Conservation (phyloP, 75 land plant species). For the Ceratopteris richardii region DNA sequence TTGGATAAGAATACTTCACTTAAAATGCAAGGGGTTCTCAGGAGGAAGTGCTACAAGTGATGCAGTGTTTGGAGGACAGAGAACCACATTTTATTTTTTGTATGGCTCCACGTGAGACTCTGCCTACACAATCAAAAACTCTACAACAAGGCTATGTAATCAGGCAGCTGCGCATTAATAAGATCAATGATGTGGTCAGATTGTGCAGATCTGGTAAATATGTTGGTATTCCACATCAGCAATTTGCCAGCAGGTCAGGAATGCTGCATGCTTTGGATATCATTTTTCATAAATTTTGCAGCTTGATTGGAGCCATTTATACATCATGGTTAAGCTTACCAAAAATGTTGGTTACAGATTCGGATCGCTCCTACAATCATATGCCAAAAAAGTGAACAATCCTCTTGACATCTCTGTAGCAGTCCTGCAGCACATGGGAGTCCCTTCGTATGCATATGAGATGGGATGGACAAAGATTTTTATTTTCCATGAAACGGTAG, state of each 20-base stretch:
- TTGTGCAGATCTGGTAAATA: conserved; percentile 82
- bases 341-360: conserved; percentile 34
- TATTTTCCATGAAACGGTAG: conserved; percentile 88
- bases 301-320: too few relatives aligned
- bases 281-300: too few relatives aligned
- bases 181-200: conserved; percentile 20
- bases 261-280: not conserved
- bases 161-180: not conserved
- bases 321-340: too few relatives aligned
- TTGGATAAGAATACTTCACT: not conserved
- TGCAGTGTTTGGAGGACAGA: not conserved
- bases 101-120: conserved; percentile 66
- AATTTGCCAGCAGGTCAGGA: conserved; percentile 75
- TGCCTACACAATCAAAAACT: conserved; percentile 34
- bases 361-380: conserved; percentile 57
- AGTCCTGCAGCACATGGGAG: conserved; percentile 63
- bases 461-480: conserved; percentile 88
- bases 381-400: conserved; percentile 42
- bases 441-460: conserved; percentile 83
- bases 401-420: conserved; percentile 62
- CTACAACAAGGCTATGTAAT: not conserved
- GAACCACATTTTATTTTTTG: conserved; percentile 43
- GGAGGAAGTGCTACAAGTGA: not conserved
- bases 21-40: not conserved
- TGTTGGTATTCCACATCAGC: conserved; percentile 64